These are phyloP conservation scores for Chaetomiaceae sp. DNA, from an alignment of 2,329 filamentous ascomycete genomes.

Conservation along the genomic window DNA sequence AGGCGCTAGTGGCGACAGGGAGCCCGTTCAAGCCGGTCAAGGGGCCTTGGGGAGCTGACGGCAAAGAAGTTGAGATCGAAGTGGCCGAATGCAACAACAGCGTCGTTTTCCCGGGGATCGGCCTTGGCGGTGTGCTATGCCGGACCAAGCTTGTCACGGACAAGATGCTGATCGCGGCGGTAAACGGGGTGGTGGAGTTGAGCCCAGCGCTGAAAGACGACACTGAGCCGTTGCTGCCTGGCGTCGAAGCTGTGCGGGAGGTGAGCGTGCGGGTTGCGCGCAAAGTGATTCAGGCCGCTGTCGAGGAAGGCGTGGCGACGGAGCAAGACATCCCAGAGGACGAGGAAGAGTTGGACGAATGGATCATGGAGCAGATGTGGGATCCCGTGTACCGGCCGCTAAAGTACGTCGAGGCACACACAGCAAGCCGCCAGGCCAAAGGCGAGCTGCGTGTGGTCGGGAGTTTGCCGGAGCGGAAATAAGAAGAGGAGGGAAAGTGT, in stretches of 20 bases:
- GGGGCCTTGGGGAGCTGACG: conserved; percentile 48
- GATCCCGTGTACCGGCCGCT: conserved; percentile 62
- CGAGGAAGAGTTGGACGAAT: conserved; percentile 56
- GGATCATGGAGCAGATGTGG: conserved; percentile 80
- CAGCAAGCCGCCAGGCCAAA: conserved; percentile 54
- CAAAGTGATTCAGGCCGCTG: conserved; percentile 66
- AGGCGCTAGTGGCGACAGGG: conserved; percentile 75
- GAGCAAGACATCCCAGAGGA: conserved; percentile 58
- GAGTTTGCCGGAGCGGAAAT: conserved; percentile 27
- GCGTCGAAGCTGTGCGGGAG: conserved; percentile 66
- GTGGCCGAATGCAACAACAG: conserved; percentile 85
- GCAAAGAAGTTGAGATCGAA: conserved; percentile 41
- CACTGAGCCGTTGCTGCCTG: conserved; percentile 65
- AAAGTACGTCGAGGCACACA: conserved; percentile 47
- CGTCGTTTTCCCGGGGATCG: conserved; percentile 80
- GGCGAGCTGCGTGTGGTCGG: conserved; percentile 51
- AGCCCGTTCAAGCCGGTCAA: conserved; percentile 74
- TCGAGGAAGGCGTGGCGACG: conserved; percentile 63
- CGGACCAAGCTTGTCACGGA: conserved; percentile 64
- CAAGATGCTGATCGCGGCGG: conserved; percentile 76
- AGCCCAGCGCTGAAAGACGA: conserved; percentile 64
- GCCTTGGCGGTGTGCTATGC: conserved; percentile 70
- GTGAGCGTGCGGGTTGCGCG: conserved; percentile 75
- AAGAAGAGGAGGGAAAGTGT: background rate
- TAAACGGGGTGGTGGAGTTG: conserved; percentile 64